A percentile compares a stretch with the other conserved stretches of the same genome.
phyloP scores from a whole-genome alignment of 768 basidiomycete genomes.

The Rhizopogon rudus region DNA sequence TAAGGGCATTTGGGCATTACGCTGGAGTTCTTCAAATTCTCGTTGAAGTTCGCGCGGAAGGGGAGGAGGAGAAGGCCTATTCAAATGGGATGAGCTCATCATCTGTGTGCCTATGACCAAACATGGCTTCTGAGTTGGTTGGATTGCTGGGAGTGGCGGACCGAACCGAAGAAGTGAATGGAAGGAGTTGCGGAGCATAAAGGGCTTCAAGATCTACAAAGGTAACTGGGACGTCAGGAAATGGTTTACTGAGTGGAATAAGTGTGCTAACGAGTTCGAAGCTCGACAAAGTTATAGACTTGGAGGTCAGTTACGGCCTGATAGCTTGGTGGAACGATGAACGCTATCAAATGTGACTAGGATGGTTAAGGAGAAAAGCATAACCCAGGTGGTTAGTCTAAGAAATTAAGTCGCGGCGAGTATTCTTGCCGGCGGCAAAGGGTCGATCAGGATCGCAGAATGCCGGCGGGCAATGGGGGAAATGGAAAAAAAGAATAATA shows the following conservation, averaged over 20 bases:
- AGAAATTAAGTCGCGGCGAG: not conserved
- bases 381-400: too few species aligned
- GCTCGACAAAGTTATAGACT: too few species aligned
- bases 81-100: slow-evolving; percentile 32
- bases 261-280: too few species aligned
- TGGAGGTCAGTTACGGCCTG: too few species aligned
- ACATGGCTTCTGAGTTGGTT: not conserved
- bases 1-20: slow-evolving; percentile 47
- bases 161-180: not conserved
- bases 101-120: slow-evolving; percentile 6
- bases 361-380: too few species aligned
- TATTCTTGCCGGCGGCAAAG: not conserved
- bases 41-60: slow-evolving; percentile 73
- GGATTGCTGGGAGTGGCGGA: not conserved
- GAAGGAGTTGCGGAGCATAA: not conserved
- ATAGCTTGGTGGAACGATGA: too few species aligned
- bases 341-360: too few species aligned
- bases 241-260: too few species aligned
- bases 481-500: not conserved
- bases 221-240: not conserved
- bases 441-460: slow-evolving; percentile 1
- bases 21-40: slow-evolving; percentile 83
- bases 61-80: slow-evolving; percentile 67
- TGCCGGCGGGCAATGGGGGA: not conserved
- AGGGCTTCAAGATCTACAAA: not conserved